Base-by-base conservation (phyloP, 345 rosid genomes). In the Capsella bursapastoris region DNA sequence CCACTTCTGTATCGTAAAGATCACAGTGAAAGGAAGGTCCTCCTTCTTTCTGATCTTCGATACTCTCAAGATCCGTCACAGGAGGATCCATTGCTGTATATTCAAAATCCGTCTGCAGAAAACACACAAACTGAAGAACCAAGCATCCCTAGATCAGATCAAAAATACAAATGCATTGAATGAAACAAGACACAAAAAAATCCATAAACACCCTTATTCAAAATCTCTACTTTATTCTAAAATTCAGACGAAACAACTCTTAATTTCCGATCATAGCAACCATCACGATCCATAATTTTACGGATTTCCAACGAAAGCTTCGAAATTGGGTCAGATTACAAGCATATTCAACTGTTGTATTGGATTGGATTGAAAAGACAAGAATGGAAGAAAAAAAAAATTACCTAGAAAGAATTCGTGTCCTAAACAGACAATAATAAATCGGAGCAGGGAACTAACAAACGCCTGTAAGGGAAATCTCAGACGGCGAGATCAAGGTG, bases 1-100 rank as follows among this genome's bases (percentile, higher is more conserved):
- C 96, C 40, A 85, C 27, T 77, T 87, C 83, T 15, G 83, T 77
- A 53, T 94, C 97, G 50, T 78, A 90, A 27, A 88, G 90, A 32
- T 82, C 73, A 72, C 97, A 95, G 71, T 75, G 84, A 77, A 84
- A 82, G 13, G 83, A 64, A 22, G 86, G 92, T 51, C 83, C 79
- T 58, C 41, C 80, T 47, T 83, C 88, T 74, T 86, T 89, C 52
- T 66, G 85, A 38, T 80, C 85, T 66, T 90, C 84, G 66, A 89
- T 83, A 75, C 74, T 88, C 34, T 86, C 88, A 25, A 68, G 76
- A 55, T 86, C 86, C 2, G 52, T 32, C 16, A 76, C 66, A n/a
- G 87, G 84, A 73, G 67, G 78, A 74, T 90, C 90, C 87, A 83
- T 78, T 57, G 64, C 5, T 66, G 38, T 53, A 11, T 32, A 35